phyloP scores from a whole-genome alignment of 2,329 filamentous ascomycete species.

The Alternaria incomplexa region DNA sequence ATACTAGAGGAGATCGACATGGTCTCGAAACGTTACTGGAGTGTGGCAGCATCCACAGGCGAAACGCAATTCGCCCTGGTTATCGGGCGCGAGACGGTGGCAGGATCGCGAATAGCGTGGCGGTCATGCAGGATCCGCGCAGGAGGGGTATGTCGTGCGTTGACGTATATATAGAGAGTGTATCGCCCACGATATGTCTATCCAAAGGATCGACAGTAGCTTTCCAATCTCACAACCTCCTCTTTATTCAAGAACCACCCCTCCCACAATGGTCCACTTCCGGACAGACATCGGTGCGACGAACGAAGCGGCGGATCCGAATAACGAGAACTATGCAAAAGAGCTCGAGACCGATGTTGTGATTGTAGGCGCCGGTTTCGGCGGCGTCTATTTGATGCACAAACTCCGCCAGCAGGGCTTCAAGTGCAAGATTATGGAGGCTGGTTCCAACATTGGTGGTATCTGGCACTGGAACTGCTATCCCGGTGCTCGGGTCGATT shows the following conservation, averaged over 20 bases:
- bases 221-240: background rate
- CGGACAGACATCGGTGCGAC: constrained; percentile 41
- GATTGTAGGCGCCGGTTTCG: constrained; percentile 52
- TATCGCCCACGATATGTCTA: background rate
- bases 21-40: background rate
- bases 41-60: background rate
- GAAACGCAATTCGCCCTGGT: background rate
- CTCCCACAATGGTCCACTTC: constrained; percentile 36
- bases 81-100: background rate
- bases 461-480: constrained; percentile 56
- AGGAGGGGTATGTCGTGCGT: constrained; percentile 18
- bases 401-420: constrained; percentile 50
- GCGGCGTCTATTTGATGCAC: constrained; percentile 52
- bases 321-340: constrained; percentile 43
- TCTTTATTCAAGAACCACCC: background rate
- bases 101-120: constrained; percentile 3
- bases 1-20: background rate
- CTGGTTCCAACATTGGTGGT: constrained; percentile 50
- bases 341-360: constrained; percentile 46
- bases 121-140: constrained; percentile 15
- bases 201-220: background rate
- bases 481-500: constrained; percentile 56
- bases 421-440: constrained; percentile 50
- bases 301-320: constrained; percentile 20
- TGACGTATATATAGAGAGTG: constrained; percentile 26